A percentile compares a stretch with the other conserved stretches of the same genome.
These are phyloP conservation scores for Pinus tabuliformis DNA, from an alignment of 75 land plant genomes.

Conservation along the genomic window DNA sequence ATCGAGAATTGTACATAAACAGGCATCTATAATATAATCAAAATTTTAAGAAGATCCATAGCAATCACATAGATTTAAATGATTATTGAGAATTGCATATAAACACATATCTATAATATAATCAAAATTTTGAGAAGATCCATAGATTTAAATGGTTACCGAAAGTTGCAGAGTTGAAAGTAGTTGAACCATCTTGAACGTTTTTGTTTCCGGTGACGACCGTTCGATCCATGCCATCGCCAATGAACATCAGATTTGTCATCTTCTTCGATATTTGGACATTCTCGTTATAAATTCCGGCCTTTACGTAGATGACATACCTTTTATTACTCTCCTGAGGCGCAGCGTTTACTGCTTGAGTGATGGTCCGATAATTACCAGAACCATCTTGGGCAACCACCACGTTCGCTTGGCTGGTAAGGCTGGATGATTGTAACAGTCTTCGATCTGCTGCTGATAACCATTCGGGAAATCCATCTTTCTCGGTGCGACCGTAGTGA, in stretches of 20 bases:
- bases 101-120: too few species aligned
- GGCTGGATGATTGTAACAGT: slow-evolving; percentile 4
- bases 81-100: slow-evolving; percentile 26
- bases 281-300: slow-evolving; percentile 49
- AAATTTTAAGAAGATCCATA: too few species aligned
- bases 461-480: slow-evolving; percentile 19
- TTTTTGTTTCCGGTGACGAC: slow-evolving; percentile 37
- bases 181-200: slow-evolving; percentile 4
- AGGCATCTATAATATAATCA: too few species aligned
- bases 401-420: slow-evolving; percentile 13
- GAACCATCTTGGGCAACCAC: slow-evolving; percentile 3
- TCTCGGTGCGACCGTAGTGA: not conserved
- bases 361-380: slow-evolving; percentile 45
- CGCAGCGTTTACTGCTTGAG: slow-evolving; percentile 38
- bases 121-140: too few species aligned
- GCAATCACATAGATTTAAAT: too few species aligned
- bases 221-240: slow-evolving; percentile 9
- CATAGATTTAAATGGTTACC: slow-evolving; percentile 9
- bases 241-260: slow-evolving; percentile 19
- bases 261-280: slow-evolving; percentile 21
- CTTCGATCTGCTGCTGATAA: not conserved
- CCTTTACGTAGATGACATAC: slow-evolving; percentile 51
- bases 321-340: slow-evolving; percentile 30
- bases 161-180: slow-evolving; percentile 27
- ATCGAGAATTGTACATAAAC: too few species aligned